Base-by-base conservation (phyloP, 2,329 filamentous ascomycete species). In the Cyanodermella asteris region DNA sequence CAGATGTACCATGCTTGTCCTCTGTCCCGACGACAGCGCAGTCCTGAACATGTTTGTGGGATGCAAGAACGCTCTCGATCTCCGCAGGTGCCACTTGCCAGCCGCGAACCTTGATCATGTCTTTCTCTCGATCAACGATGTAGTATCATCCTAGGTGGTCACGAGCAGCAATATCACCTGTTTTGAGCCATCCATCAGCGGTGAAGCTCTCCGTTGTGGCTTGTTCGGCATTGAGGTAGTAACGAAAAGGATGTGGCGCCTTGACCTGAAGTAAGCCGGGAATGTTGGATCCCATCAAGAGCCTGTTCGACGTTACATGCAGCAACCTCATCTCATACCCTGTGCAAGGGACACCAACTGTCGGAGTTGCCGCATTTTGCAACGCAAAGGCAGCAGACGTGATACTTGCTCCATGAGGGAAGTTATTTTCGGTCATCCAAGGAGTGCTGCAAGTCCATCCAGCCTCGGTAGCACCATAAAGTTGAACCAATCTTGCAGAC, bases 111-210 rank as follows among this genome's bases (percentile, higher is more conserved):
- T 67, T 68, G 44, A 67, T 68, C 34, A 67, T 47, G 36, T 67
- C 60, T 53, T 62, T 78, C 50, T 67, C 67, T 20, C 76, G 61
- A 44, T 82, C 76, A 16, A 82, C 68, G 28, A 78, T 72, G 38
- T 61, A 61, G 30, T 75, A 57, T 32, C 55, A 52, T 20, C 57
- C 55, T 1, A 57, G 36, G n/a, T 53, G 40, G 31, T 76, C 56
- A 15, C 67, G 49, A 38, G 64, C 72, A 10, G 65, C 68, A 21
- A 77, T 61, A 37, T 78, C 73, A 2, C 73, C 73, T 1, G 72
- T 76, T 37, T 65, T 68, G 34, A 78, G 53, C 69, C 71, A 78
- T 2, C 68, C 63, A 30, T 74, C 71, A 3, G 37, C 32, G 54
- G 66, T 71, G 80, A 13, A 87, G 52, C 47, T 82, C 73, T 16